A percentile compares a stretch with the other conserved stretches of the same genome.
These are phyloP conservation scores for Fallopia convolvulus DNA, from an alignment of 148 eudicot genomes.

Conservation along the genomic window DNA sequence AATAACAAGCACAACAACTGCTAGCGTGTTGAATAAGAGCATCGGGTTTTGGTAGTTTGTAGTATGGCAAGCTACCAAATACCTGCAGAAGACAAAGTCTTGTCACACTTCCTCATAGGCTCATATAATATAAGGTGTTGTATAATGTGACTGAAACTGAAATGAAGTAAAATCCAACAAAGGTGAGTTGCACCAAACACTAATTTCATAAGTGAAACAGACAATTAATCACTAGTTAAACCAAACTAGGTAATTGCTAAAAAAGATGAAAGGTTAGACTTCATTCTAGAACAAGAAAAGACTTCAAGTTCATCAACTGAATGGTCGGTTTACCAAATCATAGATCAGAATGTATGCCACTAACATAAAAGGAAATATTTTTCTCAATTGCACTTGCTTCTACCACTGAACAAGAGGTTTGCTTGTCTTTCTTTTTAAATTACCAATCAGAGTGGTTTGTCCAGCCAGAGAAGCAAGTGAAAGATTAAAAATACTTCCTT, in stretches of 20 bases:
- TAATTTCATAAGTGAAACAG: too few species aligned
- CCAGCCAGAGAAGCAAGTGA: too few species aligned
- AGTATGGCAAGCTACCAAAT: slow-evolving; percentile 78
- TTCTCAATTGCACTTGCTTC: neutral
- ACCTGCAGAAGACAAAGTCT: slow-evolving; percentile 28
- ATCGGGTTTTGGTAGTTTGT: slow-evolving; percentile 78
- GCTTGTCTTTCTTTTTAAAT: too few species aligned
- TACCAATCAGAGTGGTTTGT: too few species aligned
- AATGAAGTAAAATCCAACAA: too few species aligned
- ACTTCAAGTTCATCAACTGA: neutral
- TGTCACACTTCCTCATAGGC: slow-evolving; percentile 5
- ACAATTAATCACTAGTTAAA: too few species aligned
- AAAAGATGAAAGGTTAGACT: neutral
- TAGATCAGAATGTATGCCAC: neutral
- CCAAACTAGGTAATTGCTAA: too few species aligned
- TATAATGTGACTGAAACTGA: too few species aligned
- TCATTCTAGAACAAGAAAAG: neutral
- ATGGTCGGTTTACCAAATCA: neutral
- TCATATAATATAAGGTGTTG: neutral
- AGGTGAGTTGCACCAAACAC: too few species aligned
- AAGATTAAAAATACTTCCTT: too few species aligned
- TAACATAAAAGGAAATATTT: neutral
- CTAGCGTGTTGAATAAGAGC: slow-evolving; percentile 67
- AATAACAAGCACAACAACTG: slow-evolving; percentile 61
- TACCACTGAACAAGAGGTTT: too few species aligned